phyloP scores from a whole-genome alignment of 345 rosid genomes.

The Hevea brasiliensis region DNA sequence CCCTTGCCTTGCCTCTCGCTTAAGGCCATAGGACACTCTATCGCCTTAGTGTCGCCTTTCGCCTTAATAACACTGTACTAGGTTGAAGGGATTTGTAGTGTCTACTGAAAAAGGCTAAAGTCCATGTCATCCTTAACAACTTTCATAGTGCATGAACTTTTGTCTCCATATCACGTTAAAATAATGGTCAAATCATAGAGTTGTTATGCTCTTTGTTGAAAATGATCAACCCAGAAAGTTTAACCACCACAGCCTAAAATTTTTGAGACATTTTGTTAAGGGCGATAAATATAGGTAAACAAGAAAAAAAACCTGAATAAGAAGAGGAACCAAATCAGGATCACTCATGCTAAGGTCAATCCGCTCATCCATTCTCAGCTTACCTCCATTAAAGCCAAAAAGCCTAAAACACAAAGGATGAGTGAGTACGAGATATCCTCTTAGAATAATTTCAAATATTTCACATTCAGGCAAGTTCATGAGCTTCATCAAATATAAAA shows the following conservation, averaged over 20 bases:
- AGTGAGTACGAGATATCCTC: neutral
- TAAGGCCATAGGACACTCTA: no score
- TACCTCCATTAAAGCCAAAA: slow-evolving; percentile 80
- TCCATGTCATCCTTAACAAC: no score
- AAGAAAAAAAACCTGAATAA: slow-evolving; percentile 65
- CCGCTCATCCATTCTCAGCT: slow-evolving; percentile 93
- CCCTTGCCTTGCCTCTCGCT: no score
- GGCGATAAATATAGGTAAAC: slow-evolving; percentile 1
- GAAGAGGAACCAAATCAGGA: slow-evolving; percentile 88
- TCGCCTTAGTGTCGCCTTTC: no score
- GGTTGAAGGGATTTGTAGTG: neutral
- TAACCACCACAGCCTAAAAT: neutral
- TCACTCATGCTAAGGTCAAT: slow-evolving; percentile 97
- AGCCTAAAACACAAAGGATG: slow-evolving; percentile 48
- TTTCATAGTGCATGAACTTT: no score
- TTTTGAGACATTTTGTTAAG: neutral
- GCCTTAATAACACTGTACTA: no score
- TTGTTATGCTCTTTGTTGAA: no score
- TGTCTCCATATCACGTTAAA: no score
- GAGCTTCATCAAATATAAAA: neutral
- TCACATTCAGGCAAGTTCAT: neutral
- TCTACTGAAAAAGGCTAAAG: neutral
- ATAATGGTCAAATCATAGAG: no score
- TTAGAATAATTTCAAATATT: neutral
- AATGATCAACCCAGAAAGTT: neutral